A percentile compares a stretch with the other conserved stretches of the same genome.
Conservation (phyloP, 192 early-diverging fungal genomes). For the Linnemannia zychae region DNA sequence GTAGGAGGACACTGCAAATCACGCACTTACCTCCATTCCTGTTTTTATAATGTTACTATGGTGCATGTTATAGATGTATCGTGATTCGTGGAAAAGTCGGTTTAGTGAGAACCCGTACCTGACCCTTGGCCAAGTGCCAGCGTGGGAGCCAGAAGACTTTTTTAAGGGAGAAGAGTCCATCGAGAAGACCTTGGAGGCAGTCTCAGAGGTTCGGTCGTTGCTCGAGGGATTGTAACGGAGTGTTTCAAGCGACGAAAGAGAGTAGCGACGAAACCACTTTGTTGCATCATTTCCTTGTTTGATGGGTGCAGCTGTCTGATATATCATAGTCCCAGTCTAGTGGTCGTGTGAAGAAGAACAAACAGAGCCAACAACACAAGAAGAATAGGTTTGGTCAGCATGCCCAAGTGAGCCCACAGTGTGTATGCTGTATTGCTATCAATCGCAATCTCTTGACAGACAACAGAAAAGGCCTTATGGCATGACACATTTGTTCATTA, state of each 20-base stretch:
- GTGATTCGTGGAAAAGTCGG: slow-evolving; percentile 28
- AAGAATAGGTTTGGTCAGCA: slow-evolving; percentile 2
- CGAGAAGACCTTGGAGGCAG: slow-evolving; percentile 22
- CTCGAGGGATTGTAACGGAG: slow-evolving; percentile 12
- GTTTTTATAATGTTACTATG: no score
- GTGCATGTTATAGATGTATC: slow-evolving; percentile 32
- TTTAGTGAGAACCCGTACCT: slow-evolving; percentile 51
- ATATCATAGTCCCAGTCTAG: not conserved
- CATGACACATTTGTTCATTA: no score
- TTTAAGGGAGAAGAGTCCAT: slow-evolving; percentile 25
- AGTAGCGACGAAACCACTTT: not conserved
- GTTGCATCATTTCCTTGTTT: not conserved
- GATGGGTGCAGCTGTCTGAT: not conserved
- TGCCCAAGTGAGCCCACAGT: slow-evolving; percentile 1
- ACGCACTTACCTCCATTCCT: not conserved
- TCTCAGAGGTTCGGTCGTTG: slow-evolving; percentile 9
- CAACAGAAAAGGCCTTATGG: not conserved
- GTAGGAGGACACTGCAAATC: not conserved
- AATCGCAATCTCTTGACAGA: not conserved
- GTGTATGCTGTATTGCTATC: not conserved
- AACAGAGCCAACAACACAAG: not conserved
- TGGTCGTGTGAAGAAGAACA: slow-evolving; percentile 13
- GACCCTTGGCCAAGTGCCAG: slow-evolving; percentile 27
- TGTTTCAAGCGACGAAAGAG: not conserved
- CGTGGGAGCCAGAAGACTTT: slow-evolving; percentile 44